Evolutionary conservation across 176 grass and related monocot genomes (phyloP).

Genomic region (Bonia amplexicaulis): DNA sequence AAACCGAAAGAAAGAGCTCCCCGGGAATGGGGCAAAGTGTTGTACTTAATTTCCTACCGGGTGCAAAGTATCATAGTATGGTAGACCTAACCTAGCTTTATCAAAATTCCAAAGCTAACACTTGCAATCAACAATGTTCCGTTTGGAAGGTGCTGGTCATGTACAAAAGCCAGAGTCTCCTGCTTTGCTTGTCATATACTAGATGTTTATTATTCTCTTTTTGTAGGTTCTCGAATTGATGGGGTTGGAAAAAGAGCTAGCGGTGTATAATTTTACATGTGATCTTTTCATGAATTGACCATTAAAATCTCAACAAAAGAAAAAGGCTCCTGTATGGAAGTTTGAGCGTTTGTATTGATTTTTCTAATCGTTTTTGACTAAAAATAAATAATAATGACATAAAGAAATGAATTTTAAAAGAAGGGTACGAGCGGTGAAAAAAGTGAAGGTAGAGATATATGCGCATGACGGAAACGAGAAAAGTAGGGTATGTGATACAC

Average conservation of each 20-base stretch:
- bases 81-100: conserved; percentile 4
- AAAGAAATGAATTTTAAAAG: no score
- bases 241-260: neutral
- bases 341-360: neutral
- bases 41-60: neutral
- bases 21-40: conserved; percentile 3
- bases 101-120: conserved; percentile 1
- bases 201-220: neutral
- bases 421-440: no score
- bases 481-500: no score
- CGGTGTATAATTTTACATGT: neutral
- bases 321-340: neutral
- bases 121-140: neutral
- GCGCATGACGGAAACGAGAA: no score
- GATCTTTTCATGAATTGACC: neutral
- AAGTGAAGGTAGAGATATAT: no score
- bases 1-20: conserved; percentile 8
- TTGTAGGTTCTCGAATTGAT: neutral
- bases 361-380: no score
- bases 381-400: no score
- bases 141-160: conserved; percentile 20
- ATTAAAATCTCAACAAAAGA: neutral
- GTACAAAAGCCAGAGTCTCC: conserved; percentile 22
- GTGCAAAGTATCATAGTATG: neutral
- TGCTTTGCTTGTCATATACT: neutral